Evolutionary conservation across 1,284 basidiomycete genomes (phyloP).

Genomic region (Hypsizygus ulmarius): DNA sequence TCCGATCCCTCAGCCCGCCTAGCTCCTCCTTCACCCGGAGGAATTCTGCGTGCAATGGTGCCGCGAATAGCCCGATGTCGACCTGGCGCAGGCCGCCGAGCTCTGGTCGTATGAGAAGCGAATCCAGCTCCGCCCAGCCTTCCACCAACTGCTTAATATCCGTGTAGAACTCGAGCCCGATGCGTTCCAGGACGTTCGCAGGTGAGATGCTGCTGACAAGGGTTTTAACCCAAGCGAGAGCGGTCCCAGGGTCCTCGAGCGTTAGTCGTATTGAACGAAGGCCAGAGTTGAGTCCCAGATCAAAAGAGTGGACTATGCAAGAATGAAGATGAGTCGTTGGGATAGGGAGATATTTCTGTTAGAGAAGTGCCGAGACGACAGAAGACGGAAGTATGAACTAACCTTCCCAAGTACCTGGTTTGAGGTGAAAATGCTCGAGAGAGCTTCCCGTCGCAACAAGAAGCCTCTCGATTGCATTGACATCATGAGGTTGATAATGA

Average conservation of each 20-base stretch:
- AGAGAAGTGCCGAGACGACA: not conserved
- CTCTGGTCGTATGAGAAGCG: constrained; percentile 29
- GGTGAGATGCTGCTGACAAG: constrained; percentile 30
- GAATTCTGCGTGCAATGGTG: constrained; percentile 31
- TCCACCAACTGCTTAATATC: constrained; percentile 34
- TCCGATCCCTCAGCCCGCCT: constrained; percentile 23
- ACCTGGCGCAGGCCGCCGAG: constrained; percentile 28
- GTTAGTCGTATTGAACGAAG: constrained; percentile 39
- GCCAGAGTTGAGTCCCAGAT: constrained; percentile 32
- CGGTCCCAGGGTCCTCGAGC: constrained; percentile 35
- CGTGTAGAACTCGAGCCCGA: constrained; percentile 39
- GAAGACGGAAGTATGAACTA: constrained; percentile 16
- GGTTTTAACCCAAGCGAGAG: constrained; percentile 35
- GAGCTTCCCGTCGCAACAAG: constrained; percentile 32
- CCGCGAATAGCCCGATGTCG: constrained; percentile 40
- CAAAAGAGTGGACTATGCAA: constrained; percentile 32
- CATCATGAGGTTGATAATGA: constrained; percentile 31
- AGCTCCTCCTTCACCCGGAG: constrained; percentile 30
- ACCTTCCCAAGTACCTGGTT: constrained; percentile 40
- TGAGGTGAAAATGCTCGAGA: constrained; percentile 40
- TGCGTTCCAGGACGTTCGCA: constrained; percentile 24
- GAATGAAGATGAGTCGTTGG: constrained; percentile 8
- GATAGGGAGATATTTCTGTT: constrained; percentile 7
- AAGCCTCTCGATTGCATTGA: constrained; percentile 32
- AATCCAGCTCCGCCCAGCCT: constrained; percentile 30